Percentiles rank a stretch among this genome's conserved stretches.
Evolutionary conservation across 2,329 filamentous ascomycete species (phyloP).

Genomic region (Neonectria magnoliae): DNA sequence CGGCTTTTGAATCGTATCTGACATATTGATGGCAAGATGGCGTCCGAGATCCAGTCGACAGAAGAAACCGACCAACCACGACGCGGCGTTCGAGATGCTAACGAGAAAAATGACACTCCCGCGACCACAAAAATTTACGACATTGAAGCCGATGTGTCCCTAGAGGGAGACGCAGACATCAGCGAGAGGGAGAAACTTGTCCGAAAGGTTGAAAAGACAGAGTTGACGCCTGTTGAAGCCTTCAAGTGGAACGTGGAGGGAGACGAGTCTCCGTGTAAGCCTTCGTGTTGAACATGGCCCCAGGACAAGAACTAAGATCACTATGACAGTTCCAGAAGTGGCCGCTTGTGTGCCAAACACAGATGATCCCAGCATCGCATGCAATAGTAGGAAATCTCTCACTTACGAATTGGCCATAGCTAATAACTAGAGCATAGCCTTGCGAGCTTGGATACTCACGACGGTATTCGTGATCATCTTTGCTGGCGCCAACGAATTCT

Average conservation of each 20-base stretch:
- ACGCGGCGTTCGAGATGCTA: neutral
- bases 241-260: slow-evolving; percentile 24
- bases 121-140: neutral
- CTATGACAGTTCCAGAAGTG: slow-evolving; percentile 9
- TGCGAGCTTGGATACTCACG: slow-evolving; percentile 16
- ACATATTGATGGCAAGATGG: slow-evolving; percentile 3
- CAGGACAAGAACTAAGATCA: neutral
- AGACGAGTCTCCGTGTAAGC: slow-evolving; percentile 18
- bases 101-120: slow-evolving; percentile 1
- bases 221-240: slow-evolving; percentile 17
- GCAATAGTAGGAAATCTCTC: slow-evolving; percentile 4
- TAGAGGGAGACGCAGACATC: slow-evolving; percentile 1
- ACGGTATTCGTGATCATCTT: slow-evolving; percentile 15
- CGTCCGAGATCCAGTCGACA: slow-evolving; percentile 3
- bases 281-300: neutral
- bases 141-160: slow-evolving; percentile 13
- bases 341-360: slow-evolving; percentile 23
- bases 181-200: slow-evolving; percentile 16
- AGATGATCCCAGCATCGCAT: slow-evolving; percentile 11
- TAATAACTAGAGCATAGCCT: neutral
- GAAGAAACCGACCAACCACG: neutral
- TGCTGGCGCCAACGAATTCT: slow-evolving; percentile 22
- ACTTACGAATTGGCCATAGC: no score
- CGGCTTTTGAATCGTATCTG: neutral
- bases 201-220: slow-evolving; percentile 7